A percentile compares a stretch with the other conserved stretches of the same genome.
Conservation (phyloP, 163 green algal species). For the Smithsoniella earleae region DNA sequence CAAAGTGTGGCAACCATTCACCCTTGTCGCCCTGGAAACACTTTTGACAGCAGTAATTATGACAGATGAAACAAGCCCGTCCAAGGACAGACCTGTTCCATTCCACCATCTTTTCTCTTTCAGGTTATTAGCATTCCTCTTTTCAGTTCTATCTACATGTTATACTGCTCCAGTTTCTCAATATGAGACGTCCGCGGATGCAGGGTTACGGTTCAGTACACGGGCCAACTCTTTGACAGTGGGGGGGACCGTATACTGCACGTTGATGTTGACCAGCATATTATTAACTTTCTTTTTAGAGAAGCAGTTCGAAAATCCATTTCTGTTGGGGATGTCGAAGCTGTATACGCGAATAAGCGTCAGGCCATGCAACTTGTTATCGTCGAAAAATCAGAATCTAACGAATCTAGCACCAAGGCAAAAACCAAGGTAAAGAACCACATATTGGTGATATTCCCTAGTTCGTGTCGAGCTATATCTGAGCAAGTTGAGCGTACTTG, state of each 20-base stretch:
- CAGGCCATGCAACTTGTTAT: slow-evolving; percentile 26
- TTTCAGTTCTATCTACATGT: background rate
- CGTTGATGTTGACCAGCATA: slow-evolving; percentile 26
- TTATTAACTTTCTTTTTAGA: background rate
- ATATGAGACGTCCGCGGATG: too few relatives aligned
- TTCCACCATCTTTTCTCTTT: slow-evolving; percentile 27
- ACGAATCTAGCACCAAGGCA: background rate
- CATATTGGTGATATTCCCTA: too few relatives aligned
- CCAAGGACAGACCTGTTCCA: slow-evolving; percentile 18
- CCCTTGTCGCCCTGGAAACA: too few relatives aligned
- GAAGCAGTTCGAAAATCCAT: slow-evolving; percentile 14
- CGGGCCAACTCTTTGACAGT: background rate
- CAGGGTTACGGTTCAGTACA: slow-evolving; percentile 26
- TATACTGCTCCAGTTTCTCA: too few relatives aligned
- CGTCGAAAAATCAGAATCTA: background rate
- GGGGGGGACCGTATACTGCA: slow-evolving; percentile 7
- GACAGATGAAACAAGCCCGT: too few relatives aligned
- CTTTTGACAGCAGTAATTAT: too few relatives aligned
- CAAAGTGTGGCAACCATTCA: too few relatives aligned
- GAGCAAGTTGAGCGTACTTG: too few relatives aligned
- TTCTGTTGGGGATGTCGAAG: background rate
- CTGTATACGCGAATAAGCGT: slow-evolving; percentile 5
- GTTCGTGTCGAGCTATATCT: too few relatives aligned
- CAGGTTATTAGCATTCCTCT: background rate
- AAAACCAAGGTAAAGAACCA: too few relatives aligned